Evolutionary conservation across 352 stramenopile species (phyloP), one percentile per base, ranked within the genome.

Genomic region (Peronosclerospora sorghi): DNA sequence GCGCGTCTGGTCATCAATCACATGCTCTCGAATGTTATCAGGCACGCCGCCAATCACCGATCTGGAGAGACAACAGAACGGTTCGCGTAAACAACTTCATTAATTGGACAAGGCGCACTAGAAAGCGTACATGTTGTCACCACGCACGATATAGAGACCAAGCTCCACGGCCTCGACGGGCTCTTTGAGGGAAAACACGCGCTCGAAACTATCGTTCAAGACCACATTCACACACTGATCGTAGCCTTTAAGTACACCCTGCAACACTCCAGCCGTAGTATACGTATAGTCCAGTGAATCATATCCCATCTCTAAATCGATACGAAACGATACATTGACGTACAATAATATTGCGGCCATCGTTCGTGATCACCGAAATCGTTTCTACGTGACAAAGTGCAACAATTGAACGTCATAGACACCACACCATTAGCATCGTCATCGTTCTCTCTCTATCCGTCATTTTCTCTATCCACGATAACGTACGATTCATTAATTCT

Each of bases 151-250:
- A 53, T 96, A 96, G 18, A 97, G 64, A 20, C 91, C 91, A 7
- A 97, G 66, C 48, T 88, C 73, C 15, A 95, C 82, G 17, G 81
- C 73, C 39, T 96, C 83, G 27, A 96, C 87, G 6, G 83, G 86
- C 26, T 88, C 74, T 43, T 91, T 87, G 27, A 72, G 60, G 39
- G 85, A 95, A 67, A 92, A 97, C 5, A 96, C 82, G 51, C 89
- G 81, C 69, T 97, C 90, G 45, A 95, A 93, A 68, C 81, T 95
- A 59, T 96, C 79, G 59, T 95, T 73, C 42, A 97, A 56, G 32
- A 97, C 73, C 23, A 97, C 55, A 64, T 97, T 97, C 51, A 93
- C 94, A 29, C 75, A 86, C 64, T 96, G 83, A 62, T 97, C 91
- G 61, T 92, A 96, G 18, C 91, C 91, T 51, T 89, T 90, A 10